Conservation (phyloP, 352 stramenopile genomes). For the Pythium insidiosum region DNA sequence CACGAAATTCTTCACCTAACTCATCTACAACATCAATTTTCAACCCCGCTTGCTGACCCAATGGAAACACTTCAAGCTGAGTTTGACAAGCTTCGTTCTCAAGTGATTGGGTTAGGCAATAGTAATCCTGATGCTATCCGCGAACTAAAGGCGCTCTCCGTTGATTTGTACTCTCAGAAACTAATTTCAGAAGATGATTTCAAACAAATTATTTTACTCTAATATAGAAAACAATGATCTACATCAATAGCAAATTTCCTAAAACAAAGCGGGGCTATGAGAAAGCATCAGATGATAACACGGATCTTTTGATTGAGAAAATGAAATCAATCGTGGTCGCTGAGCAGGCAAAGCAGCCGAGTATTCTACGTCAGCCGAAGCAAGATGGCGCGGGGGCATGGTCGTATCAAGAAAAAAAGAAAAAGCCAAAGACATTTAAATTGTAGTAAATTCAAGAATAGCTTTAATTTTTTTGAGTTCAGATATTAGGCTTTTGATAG, state of each 20-base stretch:
- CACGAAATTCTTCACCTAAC: constrained; percentile 4
- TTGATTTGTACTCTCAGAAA: constrained; percentile 9
- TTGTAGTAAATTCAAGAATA: no score
- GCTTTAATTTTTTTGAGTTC: no score
- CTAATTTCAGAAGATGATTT: constrained; percentile 6
- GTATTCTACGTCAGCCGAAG: no score
- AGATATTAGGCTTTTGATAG: no score
- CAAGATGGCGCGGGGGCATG: no score
- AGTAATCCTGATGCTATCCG: constrained; percentile 4
- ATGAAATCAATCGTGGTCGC: no score
- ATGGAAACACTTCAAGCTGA: constrained; percentile 2
- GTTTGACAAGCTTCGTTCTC: constrained; percentile 6
- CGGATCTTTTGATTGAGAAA: no score
- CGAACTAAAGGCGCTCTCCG: constrained; percentile 2
- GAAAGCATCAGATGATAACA: no score
- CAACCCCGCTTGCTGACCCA: background rate
- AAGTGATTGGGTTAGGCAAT: constrained; percentile 4
- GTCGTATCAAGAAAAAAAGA: no score
- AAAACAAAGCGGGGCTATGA: no score
- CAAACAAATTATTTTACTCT: constrained; percentile 2
- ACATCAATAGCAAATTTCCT: background rate
- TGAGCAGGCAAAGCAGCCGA: no score
- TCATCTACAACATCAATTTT: constrained; percentile 4
- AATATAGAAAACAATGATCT: background rate
- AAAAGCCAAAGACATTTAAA: no score